These are phyloP conservation scores for Ophiostoma sp. DNA, from an alignment of 2,329 filamentous ascomycete genomes.

Conservation along the genomic window DNA sequence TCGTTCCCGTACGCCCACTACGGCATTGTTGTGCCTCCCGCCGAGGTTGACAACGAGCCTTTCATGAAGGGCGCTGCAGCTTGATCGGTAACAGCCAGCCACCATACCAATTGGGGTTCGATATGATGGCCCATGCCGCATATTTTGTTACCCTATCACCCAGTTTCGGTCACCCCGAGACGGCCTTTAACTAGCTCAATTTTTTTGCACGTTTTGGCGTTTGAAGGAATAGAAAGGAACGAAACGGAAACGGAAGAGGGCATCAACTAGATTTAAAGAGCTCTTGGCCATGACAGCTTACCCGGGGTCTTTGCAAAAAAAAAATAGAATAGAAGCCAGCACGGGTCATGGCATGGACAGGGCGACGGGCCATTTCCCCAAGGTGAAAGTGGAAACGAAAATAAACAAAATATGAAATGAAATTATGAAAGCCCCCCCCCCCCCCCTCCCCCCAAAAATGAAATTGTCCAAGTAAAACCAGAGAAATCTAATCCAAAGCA, in stretches of 20 bases:
- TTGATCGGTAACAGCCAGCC: not conserved
- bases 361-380: not conserved
- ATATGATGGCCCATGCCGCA: not conserved
- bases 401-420: not conserved
- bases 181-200: not conserved
- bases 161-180: not conserved
- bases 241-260: conserved; percentile 1
- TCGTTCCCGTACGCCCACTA: conserved; percentile 56
- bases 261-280: not conserved
- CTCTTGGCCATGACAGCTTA: not conserved
- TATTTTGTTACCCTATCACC: not conserved
- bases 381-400: not conserved
- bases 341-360: not conserved
- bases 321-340: not conserved
- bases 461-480: not conserved
- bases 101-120: too few relatives aligned
- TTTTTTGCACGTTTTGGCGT: not conserved
- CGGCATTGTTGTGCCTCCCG: conserved; percentile 48
- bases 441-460: too few relatives aligned
- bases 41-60: conserved; percentile 41
- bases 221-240: conserved; percentile 7
- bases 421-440: too few relatives aligned
- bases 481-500: not conserved
- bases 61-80: conserved; percentile 37
- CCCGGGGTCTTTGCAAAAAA: not conserved